A percentile compares a stretch with the other conserved stretches of the same genome.
phyloP scores from a whole-genome alignment of 78 protist species.

The Bigelowiella natans region DNA sequence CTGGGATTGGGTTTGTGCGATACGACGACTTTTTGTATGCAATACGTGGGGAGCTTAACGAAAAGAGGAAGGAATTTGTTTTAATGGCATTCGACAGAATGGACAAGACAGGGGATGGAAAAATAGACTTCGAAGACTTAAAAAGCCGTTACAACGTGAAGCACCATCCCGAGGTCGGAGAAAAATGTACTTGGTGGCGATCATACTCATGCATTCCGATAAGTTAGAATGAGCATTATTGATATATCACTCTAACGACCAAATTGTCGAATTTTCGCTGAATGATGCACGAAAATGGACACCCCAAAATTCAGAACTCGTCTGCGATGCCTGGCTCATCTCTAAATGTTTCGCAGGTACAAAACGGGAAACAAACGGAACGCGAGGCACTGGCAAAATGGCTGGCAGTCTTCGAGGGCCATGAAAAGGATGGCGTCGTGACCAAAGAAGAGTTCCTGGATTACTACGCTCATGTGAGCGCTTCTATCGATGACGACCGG shows the following conservation, averaged over 20 bases:
- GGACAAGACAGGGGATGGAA: neutral
- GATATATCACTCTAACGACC: too few species aligned
- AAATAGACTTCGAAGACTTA: constrained; percentile 1
- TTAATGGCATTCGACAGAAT: neutral
- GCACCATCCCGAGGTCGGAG: constrained; percentile 20
- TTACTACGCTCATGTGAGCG: constrained; percentile 5
- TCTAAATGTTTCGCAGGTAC: too few species aligned
- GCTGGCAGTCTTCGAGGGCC: neutral
- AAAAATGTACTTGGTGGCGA: too few species aligned
- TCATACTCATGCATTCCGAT: too few species aligned
- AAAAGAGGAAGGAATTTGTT: neutral
- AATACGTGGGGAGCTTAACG: constrained; percentile 6
- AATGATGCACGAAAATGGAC: too few species aligned
- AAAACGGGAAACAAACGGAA: neutral
- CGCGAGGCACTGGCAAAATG: constrained; percentile 6
- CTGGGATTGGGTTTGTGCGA: neutral
- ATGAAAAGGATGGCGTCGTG: neutral
- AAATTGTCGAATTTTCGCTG: too few species aligned
- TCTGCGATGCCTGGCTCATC: too few species aligned
- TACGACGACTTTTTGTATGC: constrained; percentile 7
- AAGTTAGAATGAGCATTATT: too few species aligned
- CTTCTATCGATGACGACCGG: constrained; percentile 18
- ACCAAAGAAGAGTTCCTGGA: neutral
- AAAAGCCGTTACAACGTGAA: neutral
- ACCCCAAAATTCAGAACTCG: too few species aligned